Conservation (phyloP, 2,329 filamentous ascomycete genomes). For the Pseudogymnoascus sp. region DNA sequence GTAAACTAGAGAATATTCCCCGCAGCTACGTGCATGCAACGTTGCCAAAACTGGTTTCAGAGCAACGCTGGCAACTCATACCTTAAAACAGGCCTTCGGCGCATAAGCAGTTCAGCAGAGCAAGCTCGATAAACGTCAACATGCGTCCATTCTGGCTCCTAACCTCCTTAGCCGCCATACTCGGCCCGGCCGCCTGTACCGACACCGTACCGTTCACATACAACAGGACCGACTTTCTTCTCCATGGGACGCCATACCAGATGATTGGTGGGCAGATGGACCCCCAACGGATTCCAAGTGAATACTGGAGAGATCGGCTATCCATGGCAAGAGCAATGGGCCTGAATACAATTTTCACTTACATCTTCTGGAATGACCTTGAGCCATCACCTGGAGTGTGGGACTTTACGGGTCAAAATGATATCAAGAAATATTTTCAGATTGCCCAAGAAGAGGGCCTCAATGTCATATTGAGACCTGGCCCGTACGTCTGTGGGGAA, state of each 20-base stretch:
- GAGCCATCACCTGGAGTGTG: slow-evolving; percentile 35
- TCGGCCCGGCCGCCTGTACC: not conserved
- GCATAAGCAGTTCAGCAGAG: not conserved
- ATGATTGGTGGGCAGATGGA: slow-evolving; percentile 44
- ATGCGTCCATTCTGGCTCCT: slow-evolving; percentile 4
- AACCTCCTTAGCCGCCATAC: not conserved
- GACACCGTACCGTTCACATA: slow-evolving; percentile 30
- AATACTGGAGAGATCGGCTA: slow-evolving; percentile 40
- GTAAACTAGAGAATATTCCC: not conserved
- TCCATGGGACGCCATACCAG: slow-evolving; percentile 33
- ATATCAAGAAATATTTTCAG: slow-evolving; percentile 40
- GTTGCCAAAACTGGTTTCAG: not conserved
- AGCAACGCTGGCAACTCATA: not conserved
- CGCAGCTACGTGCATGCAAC: not conserved
- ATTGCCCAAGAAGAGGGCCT: slow-evolving; percentile 39
- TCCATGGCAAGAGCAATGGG: slow-evolving; percentile 39
- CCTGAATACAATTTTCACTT: slow-evolving; percentile 42
- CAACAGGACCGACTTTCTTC: slow-evolving; percentile 31
- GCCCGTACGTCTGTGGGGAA: slow-evolving; percentile 42
- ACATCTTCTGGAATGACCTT: slow-evolving; percentile 43
- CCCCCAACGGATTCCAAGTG: slow-evolving; percentile 39
- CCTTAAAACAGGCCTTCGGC: not conserved
- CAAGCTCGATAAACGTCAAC: not conserved
- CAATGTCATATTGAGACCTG: slow-evolving; percentile 39
- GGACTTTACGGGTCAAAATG: slow-evolving; percentile 33